Conservation (phyloP, 805 yeast species). For the Candida easanensis region DNA sequence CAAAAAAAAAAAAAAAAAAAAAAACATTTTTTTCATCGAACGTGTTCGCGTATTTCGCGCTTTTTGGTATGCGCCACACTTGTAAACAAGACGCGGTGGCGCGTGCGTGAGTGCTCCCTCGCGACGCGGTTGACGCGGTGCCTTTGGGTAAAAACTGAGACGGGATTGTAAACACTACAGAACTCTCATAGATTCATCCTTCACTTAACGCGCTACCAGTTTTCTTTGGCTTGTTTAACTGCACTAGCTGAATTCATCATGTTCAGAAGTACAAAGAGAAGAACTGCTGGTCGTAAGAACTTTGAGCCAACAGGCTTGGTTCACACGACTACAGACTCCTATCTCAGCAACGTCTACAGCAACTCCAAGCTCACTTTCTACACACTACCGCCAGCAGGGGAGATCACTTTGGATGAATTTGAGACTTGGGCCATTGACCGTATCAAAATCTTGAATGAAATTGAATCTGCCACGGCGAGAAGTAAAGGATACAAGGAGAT, state of each 20-base stretch:
- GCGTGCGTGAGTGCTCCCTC: neutral
- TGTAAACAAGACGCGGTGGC: slow-evolving; percentile 1
- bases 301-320: slow-evolving; percentile 40
- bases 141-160: neutral
- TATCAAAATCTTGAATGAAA: slow-evolving; percentile 75
- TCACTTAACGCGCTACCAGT: neutral
- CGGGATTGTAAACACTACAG: neutral
- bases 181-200: neutral
- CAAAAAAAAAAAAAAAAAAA: neutral
- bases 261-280: slow-evolving; percentile 74
- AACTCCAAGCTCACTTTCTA: slow-evolving; percentile 72
- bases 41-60: slow-evolving; percentile 5
- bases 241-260: slow-evolving; percentile 32
- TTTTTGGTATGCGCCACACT: neutral
- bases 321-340: slow-evolving; percentile 32
- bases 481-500: slow-evolving; percentile 63
- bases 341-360: slow-evolving; percentile 39
- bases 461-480: slow-evolving; percentile 71
- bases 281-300: slow-evolving; percentile 71
- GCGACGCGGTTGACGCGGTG: neutral
- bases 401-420: slow-evolving; percentile 88
- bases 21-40: neutral
- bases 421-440: slow-evolving; percentile 96
- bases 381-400: slow-evolving; percentile 72
- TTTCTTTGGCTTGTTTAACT: neutral